Evolutionary conservation across 331 rosid species (phyloP), one percentile per base, ranked within the genome.

Genomic region (Rosa hybrid): DNA sequence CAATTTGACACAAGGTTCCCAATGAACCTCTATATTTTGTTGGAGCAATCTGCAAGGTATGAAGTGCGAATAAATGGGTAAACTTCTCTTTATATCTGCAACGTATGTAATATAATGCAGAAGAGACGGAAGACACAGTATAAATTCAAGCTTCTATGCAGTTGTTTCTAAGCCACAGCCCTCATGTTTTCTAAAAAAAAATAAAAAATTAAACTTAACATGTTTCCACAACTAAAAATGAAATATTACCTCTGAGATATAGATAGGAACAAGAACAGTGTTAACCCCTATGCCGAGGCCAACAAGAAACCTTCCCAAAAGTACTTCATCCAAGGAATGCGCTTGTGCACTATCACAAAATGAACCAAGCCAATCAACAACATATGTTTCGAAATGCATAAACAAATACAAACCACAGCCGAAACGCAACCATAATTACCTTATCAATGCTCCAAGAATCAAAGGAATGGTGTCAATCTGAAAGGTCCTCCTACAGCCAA

Each of bases 211-310:
- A 34, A 34, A 34, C 14, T 11, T 21, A 57, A n/a, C 64, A 54
- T 7, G 11, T 1, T 18, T 18, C 25, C 62, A 53, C 62, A 77
- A 50, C 21, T n/a, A 72, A 42, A 51, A 3, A 68, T 59, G 38
- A 69, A 74, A 45, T 54, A 73, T 68, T 83, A 94, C 98, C 98
- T 94, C 98, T 9, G 97, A 90, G 68, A 94, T 89, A 80, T 92
- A 94, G 65, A 94, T 84, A 56, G 98, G 98, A 78, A 92, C 93
- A 84, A 94, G 98, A 82, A 92, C 96, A 0, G 96, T 90, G 74
- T 90, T 88, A 67, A 92, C 97, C 72, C 98, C 98, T 44, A 94
- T 92, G 82, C 98, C 98, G 77, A 94, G 90, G 80, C 96, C 98
- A 86, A 94, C 98, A 79, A 94, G 96, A 92, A 94, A 90, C 77